These are phyloP conservation scores for Crataegus laevigata DNA, from an alignment of 306 rosid species.

Conservation along the genomic window DNA sequence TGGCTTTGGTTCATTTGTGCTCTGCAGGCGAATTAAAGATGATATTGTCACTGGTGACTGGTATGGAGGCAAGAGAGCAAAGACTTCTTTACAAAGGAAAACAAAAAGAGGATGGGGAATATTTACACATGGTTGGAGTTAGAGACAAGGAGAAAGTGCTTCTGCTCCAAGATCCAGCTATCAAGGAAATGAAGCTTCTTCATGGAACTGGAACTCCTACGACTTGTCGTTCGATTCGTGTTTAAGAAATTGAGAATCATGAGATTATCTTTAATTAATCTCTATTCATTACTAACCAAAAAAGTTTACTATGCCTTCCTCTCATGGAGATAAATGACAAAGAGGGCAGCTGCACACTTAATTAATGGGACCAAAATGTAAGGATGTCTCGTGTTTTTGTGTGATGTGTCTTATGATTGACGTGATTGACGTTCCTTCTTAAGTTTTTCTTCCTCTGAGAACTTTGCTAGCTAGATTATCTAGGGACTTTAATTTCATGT, in stretches of 20 bases:
- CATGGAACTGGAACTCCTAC: constrained; percentile 35
- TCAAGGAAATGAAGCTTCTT: constrained; percentile 60
- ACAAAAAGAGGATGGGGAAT: constrained; percentile 78
- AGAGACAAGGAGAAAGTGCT: constrained; percentile 86
- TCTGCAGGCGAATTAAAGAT: constrained; percentile 69
- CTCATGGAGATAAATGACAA: too few species aligned
- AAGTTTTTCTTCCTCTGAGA: background rate
- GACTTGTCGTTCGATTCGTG: constrained; percentile 44
- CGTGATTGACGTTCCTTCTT: too few species aligned
- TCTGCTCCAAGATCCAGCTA: constrained; percentile 78
- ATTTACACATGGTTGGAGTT: constrained; percentile 92
- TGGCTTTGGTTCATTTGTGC: background rate
- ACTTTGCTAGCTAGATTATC: background rate
- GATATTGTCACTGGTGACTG: constrained; percentile 60
- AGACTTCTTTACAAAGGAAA: constrained; percentile 83
- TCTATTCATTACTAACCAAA: background rate
- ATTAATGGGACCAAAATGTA: too few species aligned
- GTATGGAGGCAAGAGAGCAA: constrained; percentile 73
- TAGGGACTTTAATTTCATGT: background rate
- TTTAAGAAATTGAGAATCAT: constrained; percentile 15
- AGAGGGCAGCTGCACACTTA: too few species aligned
- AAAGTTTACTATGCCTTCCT: background rate
- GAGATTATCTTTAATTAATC: background rate
- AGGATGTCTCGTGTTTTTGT: too few species aligned
- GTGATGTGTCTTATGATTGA: too few species aligned